A percentile compares a stretch with the other conserved stretches of the same genome.
phyloP scores from a whole-genome alignment of 2,329 filamentous ascomycete species.

The Alternaria ethzedia region DNA sequence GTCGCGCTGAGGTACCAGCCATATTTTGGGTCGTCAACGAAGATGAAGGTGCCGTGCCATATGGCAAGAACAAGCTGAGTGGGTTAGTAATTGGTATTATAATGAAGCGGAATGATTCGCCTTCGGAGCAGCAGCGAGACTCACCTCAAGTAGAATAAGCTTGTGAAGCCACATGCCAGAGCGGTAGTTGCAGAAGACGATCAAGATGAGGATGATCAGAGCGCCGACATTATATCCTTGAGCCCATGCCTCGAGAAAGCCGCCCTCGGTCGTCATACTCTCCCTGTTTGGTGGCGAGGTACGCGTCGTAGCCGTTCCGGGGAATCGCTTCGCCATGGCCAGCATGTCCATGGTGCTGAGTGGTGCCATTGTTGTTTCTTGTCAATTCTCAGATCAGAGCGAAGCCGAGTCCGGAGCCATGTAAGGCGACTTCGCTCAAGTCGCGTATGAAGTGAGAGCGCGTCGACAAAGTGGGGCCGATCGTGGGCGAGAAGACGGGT shows the following conservation, averaged over 20 bases:
- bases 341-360: slow-evolving; percentile 12
- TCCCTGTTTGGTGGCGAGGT: slow-evolving; percentile 36
- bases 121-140: neutral
- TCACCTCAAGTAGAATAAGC: slow-evolving; percentile 44
- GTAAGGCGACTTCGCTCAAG: neutral
- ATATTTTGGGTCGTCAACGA: slow-evolving; percentile 38
- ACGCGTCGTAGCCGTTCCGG: slow-evolving; percentile 26
- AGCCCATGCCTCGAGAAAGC: slow-evolving; percentile 44
- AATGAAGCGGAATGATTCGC: fast-evolving
- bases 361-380: slow-evolving; percentile 31
- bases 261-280: slow-evolving; percentile 36
- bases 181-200: slow-evolving; percentile 48
- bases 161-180: slow-evolving; percentile 43
- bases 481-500: neutral
- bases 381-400: neutral
- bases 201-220: slow-evolving; percentile 42
- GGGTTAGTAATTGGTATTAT: slow-evolving; percentile 8
- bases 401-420: slow-evolving; percentile 3
- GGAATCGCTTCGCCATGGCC: slow-evolving; percentile 24
- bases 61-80: slow-evolving; percentile 43
- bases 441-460: neutral
- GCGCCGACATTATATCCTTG: slow-evolving; percentile 47
- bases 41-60: slow-evolving; percentile 47
- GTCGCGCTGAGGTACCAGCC: slow-evolving; percentile 46
- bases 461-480: neutral